Conservation (phyloP, 179 eudicot genomes). For the Corrigiola litoralis region DNA sequence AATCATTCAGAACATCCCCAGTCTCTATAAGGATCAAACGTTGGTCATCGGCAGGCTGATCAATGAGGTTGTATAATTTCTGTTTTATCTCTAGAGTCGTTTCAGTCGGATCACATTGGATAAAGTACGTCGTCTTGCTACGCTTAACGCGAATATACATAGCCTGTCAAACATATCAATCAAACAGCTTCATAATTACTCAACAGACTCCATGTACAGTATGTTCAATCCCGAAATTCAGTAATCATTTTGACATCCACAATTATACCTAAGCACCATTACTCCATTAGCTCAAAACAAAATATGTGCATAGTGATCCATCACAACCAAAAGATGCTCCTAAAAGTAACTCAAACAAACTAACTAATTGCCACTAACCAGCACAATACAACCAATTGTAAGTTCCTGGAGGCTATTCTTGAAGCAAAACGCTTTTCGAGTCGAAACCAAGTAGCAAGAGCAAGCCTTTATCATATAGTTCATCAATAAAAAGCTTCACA, state of each 20-base stretch:
- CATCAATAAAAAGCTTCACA: background rate
- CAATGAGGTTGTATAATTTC: constrained; percentile 66
- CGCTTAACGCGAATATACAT: constrained; percentile 96
- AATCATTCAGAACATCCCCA: constrained; percentile 74
- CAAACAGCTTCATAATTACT: constrained; percentile 5
- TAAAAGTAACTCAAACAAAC: background rate
- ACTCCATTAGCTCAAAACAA: too few species aligned
- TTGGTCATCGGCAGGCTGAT: constrained; percentile 71
- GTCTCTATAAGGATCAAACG: constrained; percentile 57
- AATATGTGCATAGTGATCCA: background rate
- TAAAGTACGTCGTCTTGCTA: constrained; percentile 82
- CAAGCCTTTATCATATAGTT: too few species aligned
- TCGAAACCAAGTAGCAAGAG: too few species aligned
- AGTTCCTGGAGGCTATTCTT: too few species aligned
- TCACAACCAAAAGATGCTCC: background rate
- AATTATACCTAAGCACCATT: too few species aligned
- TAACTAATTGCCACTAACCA: background rate
- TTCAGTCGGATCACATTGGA: constrained; percentile 90
- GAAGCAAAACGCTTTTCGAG: too few species aligned
- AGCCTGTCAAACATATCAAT: constrained; percentile 46
- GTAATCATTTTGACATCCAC: background rate
- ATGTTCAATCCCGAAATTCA: background rate
- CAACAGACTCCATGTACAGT: background rate
- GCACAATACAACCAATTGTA: background rate
- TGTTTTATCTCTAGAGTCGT: constrained; percentile 66